Evolutionary conservation across 1,284 basidiomycete species (phyloP).

Genomic region (Anthracocystis panici-leucophaei): DNA sequence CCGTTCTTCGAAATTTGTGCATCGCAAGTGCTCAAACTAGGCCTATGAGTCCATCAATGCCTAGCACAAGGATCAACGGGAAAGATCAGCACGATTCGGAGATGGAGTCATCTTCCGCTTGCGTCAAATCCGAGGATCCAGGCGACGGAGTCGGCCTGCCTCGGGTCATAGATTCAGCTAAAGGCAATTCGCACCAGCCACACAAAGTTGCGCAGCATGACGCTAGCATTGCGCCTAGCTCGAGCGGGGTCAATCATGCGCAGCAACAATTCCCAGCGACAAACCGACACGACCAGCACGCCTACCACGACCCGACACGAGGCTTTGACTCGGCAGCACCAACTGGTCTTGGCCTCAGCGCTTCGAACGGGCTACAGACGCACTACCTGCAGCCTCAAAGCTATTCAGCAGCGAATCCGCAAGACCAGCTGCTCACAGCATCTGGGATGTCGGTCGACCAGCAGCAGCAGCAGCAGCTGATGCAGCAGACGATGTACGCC

Average conservation of each 20-base stretch:
- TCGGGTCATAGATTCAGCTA: not conserved
- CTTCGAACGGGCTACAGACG: slow-evolving; percentile 2
- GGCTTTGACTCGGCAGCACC: not conserved
- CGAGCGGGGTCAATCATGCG: not conserved
- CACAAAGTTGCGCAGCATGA: not conserved
- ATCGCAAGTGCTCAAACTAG: slow-evolving; percentile 46
- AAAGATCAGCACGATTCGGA: not conserved
- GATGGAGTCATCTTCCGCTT: not conserved
- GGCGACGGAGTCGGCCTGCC: not conserved
- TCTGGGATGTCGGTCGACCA: not conserved
- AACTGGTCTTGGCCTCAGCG: not conserved
- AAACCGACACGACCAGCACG: not conserved
- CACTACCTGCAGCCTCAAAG: not conserved
- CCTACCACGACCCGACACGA: not conserved
- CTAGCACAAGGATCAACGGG: not conserved
- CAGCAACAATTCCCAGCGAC: not conserved
- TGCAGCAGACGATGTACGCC: slow-evolving; percentile 15
- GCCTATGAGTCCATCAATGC: slow-evolving; percentile 13
- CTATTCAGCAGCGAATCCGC: not conserved
- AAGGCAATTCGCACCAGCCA: not conserved
- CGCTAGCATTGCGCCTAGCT: not conserved
- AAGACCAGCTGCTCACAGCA: slow-evolving; percentile 8
- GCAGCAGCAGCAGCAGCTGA: slow-evolving; percentile 17
- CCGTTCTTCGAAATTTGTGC: slow-evolving; percentile 38
- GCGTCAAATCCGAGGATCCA: slow-evolving; percentile 10